Conservation (phyloP, 176 grass and related monocot species). For the Pontederia paniculata region DNA sequence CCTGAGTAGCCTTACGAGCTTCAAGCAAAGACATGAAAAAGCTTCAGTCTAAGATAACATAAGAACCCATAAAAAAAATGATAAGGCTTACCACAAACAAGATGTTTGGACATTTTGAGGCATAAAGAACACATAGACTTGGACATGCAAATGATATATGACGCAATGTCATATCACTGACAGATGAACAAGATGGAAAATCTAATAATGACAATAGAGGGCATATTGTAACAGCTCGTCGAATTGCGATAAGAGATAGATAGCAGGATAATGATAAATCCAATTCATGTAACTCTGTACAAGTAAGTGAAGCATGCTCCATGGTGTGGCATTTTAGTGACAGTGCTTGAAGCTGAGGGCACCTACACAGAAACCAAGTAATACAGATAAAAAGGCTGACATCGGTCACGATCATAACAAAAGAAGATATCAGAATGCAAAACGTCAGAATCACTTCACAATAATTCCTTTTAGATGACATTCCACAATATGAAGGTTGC, state of each 20-base stretch:
- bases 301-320: slow-evolving; percentile 70
- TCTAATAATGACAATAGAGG: slow-evolving; percentile 53
- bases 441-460: slow-evolving; percentile 46
- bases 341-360: slow-evolving; percentile 54
- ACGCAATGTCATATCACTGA: slow-evolving; percentile 82
- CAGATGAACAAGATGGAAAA: slow-evolving; percentile 79
- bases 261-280: slow-evolving; percentile 80
- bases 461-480: slow-evolving; percentile 70
- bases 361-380: slow-evolving; percentile 37
- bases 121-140: slow-evolving; percentile 62
- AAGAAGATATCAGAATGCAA: slow-evolving; percentile 19
- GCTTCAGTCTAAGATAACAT: slow-evolving; percentile 14
- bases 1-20: slow-evolving; percentile 78
- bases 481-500: slow-evolving; percentile 62
- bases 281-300: slow-evolving; percentile 66
- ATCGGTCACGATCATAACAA: background rate
- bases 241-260: slow-evolving; percentile 78
- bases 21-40: slow-evolving; percentile 25
- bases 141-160: slow-evolving; percentile 68
- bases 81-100: slow-evolving; percentile 69
- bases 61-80: background rate
- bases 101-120: slow-evolving; percentile 83
- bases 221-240: slow-evolving; percentile 64
- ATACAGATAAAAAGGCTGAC: slow-evolving; percentile 5
- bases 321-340: slow-evolving; percentile 75